Conservation (phyloP, 2,329 filamentous ascomycete species). For the Ophiostoma ulmi region DNA sequence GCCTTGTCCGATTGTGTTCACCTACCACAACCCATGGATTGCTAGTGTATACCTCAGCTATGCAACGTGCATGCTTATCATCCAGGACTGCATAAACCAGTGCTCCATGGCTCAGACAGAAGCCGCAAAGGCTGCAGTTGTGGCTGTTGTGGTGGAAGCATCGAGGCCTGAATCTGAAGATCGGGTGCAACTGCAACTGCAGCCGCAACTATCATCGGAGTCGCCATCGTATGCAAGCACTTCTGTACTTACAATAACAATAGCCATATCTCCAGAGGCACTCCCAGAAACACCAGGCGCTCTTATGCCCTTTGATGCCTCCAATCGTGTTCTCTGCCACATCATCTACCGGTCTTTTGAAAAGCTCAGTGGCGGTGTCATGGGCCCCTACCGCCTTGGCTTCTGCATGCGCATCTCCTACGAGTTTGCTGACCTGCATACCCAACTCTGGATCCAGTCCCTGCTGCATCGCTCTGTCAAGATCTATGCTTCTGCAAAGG, state of each 20-base stretch:
- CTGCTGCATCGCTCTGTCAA: conserved; percentile 34
- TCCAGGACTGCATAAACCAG: conserved; percentile 37
- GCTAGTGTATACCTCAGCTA: conserved; percentile 37
- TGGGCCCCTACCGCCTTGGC: conserved; percentile 39
- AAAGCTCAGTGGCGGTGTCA: conserved; percentile 35
- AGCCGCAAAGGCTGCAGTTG: background rate
- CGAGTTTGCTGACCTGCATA: conserved; percentile 36
- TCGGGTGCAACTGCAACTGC: background rate
- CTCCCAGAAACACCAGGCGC: background rate
- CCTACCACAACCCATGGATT: conserved; percentile 33
- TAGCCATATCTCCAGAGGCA: background rate
- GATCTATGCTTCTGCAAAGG: conserved; percentile 35
- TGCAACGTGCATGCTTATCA: conserved; percentile 39
- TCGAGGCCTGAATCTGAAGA: background rate
- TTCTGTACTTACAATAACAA: background rate
- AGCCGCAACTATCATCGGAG: background rate
- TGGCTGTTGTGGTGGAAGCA: background rate
- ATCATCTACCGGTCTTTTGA: conserved; percentile 39
- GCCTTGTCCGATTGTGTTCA: background rate
- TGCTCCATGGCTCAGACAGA: conserved; percentile 29
- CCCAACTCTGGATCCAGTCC: conserved; percentile 35
- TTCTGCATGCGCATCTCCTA: conserved; percentile 39
- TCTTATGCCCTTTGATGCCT: background rate
- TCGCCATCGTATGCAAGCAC: background rate
- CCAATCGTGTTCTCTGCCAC: conserved; percentile 31